A percentile compares a stretch with the other conserved stretches of the same genome.
phyloP scores from a whole-genome alignment of 2,329 filamentous ascomycete species.

The Fusarium solani-melongenae region DNA sequence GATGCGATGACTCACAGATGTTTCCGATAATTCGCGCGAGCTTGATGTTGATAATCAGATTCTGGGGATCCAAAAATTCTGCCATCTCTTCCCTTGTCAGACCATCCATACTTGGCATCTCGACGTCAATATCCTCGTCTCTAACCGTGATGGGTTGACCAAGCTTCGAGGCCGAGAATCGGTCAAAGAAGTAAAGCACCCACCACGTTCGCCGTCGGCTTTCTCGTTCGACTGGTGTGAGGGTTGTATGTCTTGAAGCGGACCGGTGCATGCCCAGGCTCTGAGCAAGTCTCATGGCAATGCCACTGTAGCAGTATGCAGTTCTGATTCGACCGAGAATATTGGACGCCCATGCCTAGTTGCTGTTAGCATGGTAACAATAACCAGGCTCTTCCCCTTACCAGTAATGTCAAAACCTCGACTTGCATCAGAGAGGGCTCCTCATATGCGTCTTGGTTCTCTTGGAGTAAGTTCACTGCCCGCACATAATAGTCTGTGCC shows the following conservation, averaged over 20 bases:
- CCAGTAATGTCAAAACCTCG: slow-evolving; percentile 50
- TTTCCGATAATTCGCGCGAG: slow-evolving; percentile 47
- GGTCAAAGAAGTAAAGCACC: slow-evolving; percentile 49
- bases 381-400: background rate
- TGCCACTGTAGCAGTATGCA: slow-evolving; percentile 48
- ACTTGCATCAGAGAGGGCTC: slow-evolving; percentile 57
- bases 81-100: slow-evolving; percentile 42
- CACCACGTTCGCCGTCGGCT: slow-evolving; percentile 46
- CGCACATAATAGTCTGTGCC: slow-evolving; percentile 57
- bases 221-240: slow-evolving; percentile 40
- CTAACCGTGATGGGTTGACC: slow-evolving; percentile 46
- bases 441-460: slow-evolving; percentile 50
- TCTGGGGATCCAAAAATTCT: slow-evolving; percentile 45
- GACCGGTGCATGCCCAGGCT: slow-evolving; percentile 56
- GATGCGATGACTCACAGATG: slow-evolving; percentile 18
- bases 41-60: slow-evolving; percentile 44
- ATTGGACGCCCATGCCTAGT: slow-evolving; percentile 45
- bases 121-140: slow-evolving; percentile 49
- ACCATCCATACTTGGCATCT: slow-evolving; percentile 45
- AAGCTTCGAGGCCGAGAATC: slow-evolving; percentile 47
- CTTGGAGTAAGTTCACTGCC: slow-evolving; percentile 53
- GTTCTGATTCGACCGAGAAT: slow-evolving; percentile 49
- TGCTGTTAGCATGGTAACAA: background rate
- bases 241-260: slow-evolving; percentile 28
- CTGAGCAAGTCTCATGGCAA: slow-evolving; percentile 52